These are phyloP conservation scores for Coemansia sp. DNA, from an alignment of 192 early-diverging fungal species.

Conservation along the genomic window DNA sequence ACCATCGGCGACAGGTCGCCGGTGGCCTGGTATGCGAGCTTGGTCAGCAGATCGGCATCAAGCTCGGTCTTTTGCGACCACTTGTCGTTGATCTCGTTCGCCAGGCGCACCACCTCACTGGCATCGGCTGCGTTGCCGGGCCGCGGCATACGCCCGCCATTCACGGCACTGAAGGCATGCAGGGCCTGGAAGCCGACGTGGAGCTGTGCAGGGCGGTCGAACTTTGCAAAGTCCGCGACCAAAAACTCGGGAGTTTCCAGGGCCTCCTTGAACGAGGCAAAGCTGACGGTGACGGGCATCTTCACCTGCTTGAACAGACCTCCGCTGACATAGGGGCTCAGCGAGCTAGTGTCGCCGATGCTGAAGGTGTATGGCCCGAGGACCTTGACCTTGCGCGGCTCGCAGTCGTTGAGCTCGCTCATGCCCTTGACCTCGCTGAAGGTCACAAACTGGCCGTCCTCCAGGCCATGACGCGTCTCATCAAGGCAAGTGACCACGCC, in stretches of 20 bases:
- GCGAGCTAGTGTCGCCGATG: constrained; percentile 81
- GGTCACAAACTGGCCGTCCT: constrained; percentile 93
- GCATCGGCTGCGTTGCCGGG: constrained; percentile 87
- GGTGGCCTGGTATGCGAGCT: constrained; percentile 79
- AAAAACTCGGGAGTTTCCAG: constrained; percentile 77
- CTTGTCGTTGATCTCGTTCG: constrained; percentile 67
- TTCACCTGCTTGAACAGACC: constrained; percentile 97
- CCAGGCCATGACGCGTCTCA: constrained; percentile 95
- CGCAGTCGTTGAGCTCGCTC: constrained; percentile 75
- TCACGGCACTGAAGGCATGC: constrained; percentile 62
- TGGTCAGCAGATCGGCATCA: constrained; percentile 78
- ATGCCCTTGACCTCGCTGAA: constrained; percentile 94
- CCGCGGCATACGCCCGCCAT: constrained; percentile 67
- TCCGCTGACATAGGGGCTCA: constrained; percentile 72
- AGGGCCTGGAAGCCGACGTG: constrained; percentile 94
- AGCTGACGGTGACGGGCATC: constrained; percentile 75
- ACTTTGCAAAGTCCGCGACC: constrained; percentile 95
- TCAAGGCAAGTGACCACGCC: constrained; percentile 93
- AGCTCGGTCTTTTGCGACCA: constrained; percentile 70
- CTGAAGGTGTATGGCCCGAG: constrained; percentile 94
- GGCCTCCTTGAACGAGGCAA: constrained; percentile 70
- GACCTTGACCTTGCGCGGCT: constrained; percentile 77
- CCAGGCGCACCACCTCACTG: constrained; percentile 61
- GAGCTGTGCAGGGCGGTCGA: constrained; percentile 89
- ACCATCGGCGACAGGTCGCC: constrained; percentile 94